phyloP scores from a whole-genome alignment of 2,329 filamentous ascomycete genomes.

The Niveomyces coronatus region DNA sequence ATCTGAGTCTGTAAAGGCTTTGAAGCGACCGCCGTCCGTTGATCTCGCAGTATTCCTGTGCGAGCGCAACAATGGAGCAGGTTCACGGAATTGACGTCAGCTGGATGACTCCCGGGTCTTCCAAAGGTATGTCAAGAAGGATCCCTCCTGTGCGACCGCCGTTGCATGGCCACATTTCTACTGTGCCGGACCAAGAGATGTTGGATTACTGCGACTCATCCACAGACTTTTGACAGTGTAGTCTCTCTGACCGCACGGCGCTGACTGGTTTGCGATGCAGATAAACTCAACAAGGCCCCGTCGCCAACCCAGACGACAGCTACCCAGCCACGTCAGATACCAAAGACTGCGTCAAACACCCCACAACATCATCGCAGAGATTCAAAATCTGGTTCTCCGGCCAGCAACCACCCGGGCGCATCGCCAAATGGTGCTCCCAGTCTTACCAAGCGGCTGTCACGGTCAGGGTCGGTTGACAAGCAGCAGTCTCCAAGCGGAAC shows the following conservation, averaged over 20 bases:
- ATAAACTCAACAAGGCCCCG: constrained; percentile 22
- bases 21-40: background rate
- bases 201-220: background rate
- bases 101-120: constrained; percentile 75
- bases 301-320: constrained; percentile 19
- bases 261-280: constrained; percentile 10
- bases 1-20: too few relatives aligned
- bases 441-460: constrained; percentile 18
- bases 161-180: too few relatives aligned
- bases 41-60: background rate
- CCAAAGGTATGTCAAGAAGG: constrained; percentile 54
- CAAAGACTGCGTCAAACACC: constrained; percentile 16
- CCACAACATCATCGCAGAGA: constrained; percentile 8
- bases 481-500: constrained; percentile 18
- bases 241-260: background rate
- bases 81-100: constrained; percentile 77
- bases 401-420: constrained; percentile 14
- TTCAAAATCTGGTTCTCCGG: constrained; percentile 12
- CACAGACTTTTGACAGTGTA: background rate
- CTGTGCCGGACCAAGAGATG: too few relatives aligned
- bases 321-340: constrained; percentile 23
- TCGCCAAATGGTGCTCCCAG: constrained; percentile 17
- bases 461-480: constrained; percentile 28
- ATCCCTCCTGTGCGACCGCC: constrained; percentile 10
- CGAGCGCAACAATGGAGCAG: constrained; percentile 62